Percentiles rank a stretch among this genome's conserved stretches.
These are phyloP conservation scores for Chaetomium cochliodes DNA, from an alignment of 495 filamentous ascomycete genomes.

Conservation along the genomic window DNA sequence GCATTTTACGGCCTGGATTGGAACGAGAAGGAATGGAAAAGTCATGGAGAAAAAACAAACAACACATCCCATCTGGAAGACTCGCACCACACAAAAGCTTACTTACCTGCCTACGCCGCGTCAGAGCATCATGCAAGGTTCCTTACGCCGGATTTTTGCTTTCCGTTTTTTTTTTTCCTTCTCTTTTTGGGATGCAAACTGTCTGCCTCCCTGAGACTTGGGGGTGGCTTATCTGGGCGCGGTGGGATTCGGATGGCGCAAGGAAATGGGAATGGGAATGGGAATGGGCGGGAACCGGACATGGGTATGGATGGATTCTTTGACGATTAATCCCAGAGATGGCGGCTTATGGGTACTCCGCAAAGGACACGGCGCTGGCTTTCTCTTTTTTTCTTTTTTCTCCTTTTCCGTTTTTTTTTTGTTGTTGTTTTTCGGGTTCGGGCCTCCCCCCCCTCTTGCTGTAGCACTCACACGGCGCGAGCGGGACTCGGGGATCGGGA, in stretches of 20 bases:
- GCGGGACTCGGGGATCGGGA: not conserved
- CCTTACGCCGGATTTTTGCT: not conserved
- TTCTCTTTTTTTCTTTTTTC: not conserved
- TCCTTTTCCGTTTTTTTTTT: not conserved
- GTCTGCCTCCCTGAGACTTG: not conserved
- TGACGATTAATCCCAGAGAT: not conserved
- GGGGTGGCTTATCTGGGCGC: not conserved
- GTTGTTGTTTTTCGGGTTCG: not conserved
- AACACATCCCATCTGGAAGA: not conserved
- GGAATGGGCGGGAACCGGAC: not conserved
- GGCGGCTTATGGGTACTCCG: not conserved
- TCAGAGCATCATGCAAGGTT: not conserved
- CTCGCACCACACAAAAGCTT: not conserved
- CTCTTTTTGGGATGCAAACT: not conserved
- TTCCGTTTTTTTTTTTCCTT: not conserved
- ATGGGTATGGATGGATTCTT: not conserved
- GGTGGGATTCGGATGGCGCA: slow-evolving; percentile 1
- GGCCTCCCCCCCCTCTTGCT: not conserved
- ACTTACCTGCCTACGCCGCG: not conserved
- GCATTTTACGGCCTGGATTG: slow-evolving; percentile 3
- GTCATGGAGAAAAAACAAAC: not conserved
- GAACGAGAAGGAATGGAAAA: not conserved
- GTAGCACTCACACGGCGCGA: not conserved
- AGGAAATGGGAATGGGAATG: not conserved
- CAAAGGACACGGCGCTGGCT: not conserved